Percentiles rank a stretch among this genome's conserved stretches.
phyloP scores from a whole-genome alignment of 108 stramenopile species.

The Cylindrotheca fusiformis region DNA sequence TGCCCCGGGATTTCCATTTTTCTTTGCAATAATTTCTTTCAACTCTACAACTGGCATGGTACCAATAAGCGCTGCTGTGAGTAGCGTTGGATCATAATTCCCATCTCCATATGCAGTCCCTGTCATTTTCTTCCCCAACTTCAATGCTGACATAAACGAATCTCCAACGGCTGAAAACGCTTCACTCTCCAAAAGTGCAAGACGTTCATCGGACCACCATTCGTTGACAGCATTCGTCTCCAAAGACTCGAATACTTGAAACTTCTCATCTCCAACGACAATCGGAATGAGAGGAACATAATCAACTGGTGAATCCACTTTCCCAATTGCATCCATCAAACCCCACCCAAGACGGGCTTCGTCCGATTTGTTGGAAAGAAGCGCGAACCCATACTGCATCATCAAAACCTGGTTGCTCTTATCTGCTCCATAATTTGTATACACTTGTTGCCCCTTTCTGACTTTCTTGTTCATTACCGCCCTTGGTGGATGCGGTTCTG shows the following conservation, averaged over 20 bases:
- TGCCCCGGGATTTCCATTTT: constrained; percentile 10
- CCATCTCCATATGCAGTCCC: constrained; percentile 62
- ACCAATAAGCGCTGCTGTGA: constrained; percentile 69
- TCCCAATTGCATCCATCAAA: constrained; percentile 72
- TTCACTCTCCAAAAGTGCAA: constrained; percentile 59
- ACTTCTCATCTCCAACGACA: constrained; percentile 26
- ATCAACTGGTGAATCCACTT: constrained; percentile 48
- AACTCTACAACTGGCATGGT: constrained; percentile 61
- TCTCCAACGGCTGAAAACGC: constrained; percentile 47
- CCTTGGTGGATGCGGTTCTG: constrained; percentile 26
- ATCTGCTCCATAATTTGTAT: constrained; percentile 56
- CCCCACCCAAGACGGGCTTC: constrained; percentile 75
- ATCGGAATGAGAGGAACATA: constrained; percentile 39
- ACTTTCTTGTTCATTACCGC: constrained; percentile 51
- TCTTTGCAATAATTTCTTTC: constrained; percentile 36
- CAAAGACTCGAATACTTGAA: constrained; percentile 62
- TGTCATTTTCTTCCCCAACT: constrained; percentile 68
- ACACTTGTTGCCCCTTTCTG: constrained; percentile 77
- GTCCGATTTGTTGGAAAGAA: constrained; percentile 66
- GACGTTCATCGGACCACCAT: constrained; percentile 84
- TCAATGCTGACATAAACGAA: constrained; percentile 49
- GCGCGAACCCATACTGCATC: constrained; percentile 77
- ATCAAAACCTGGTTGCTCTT: constrained; percentile 67
- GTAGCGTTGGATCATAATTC: constrained; percentile 56
- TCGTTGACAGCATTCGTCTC: constrained; percentile 55